Evolutionary conservation across 192 early-diverging fungal species (phyloP).

Genomic region (Spinellus fusiger): DNA sequence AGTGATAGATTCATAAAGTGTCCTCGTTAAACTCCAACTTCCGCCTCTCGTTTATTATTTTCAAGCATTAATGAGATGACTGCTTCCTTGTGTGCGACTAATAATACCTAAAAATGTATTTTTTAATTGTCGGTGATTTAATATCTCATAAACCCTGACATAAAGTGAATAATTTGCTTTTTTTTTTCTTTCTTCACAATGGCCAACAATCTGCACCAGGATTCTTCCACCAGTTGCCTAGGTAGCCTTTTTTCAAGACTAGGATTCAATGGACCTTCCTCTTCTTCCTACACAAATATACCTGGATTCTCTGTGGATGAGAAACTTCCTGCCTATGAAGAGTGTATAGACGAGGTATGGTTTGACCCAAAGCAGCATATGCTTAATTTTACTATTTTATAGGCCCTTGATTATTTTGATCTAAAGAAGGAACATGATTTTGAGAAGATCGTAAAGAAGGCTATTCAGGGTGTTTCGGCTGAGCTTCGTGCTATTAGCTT

Average conservation of each 20-base stretch:
- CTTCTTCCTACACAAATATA: not conserved
- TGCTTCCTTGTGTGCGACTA: too few relatives aligned
- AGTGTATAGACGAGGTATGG: conserved; percentile 19
- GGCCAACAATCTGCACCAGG: too few relatives aligned
- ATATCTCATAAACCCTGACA: too few relatives aligned
- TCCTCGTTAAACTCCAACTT: too few relatives aligned
- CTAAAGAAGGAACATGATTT: conserved; percentile 18
- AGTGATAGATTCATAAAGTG: too few relatives aligned
- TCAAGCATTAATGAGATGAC: too few relatives aligned
- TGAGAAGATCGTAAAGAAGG: conserved; percentile 9
- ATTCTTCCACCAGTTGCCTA: too few relatives aligned
- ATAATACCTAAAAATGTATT: too few relatives aligned
- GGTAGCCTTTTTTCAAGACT: conserved; percentile 9
- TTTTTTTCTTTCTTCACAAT: too few relatives aligned
- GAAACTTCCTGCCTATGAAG: conserved; percentile 27
- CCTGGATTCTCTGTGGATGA: conserved; percentile 2
- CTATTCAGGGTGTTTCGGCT: conserved; percentile 9
- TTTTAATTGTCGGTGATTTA: too few relatives aligned
- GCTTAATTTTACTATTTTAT: not conserved
- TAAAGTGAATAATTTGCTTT: too few relatives aligned
- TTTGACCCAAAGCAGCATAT: not conserved
- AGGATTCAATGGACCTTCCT: not conserved
- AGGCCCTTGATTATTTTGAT: conserved; percentile 25
- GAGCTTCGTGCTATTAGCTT: conserved; percentile 27
- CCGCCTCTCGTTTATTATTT: too few relatives aligned